phyloP scores from a whole-genome alignment of 805 yeast species.

The Starmerella geochares region DNA sequence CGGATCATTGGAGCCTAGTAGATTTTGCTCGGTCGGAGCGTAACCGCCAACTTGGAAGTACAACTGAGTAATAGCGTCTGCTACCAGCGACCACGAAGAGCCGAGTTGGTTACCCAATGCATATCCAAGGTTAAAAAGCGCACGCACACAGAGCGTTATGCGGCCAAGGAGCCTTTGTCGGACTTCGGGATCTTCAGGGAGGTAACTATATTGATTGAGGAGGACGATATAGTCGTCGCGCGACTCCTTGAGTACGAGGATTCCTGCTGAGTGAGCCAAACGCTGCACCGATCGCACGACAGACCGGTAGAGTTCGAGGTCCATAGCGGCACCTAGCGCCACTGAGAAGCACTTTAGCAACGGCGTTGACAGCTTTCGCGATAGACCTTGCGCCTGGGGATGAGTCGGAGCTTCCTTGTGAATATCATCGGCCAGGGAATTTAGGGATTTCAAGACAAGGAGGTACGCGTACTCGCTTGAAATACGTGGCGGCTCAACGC shows the following conservation, averaged over 20 bases:
- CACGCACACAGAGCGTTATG: slow-evolving; percentile 67
- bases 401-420: slow-evolving; percentile 35
- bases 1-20: slow-evolving; percentile 21
- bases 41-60: slow-evolving; percentile 7
- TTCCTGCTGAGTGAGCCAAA: slow-evolving; percentile 71
- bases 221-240: slow-evolving; percentile 46
- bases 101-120: slow-evolving; percentile 71
- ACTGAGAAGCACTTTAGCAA: slow-evolving; percentile 40
- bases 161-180: slow-evolving; percentile 42
- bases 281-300: slow-evolving; percentile 67
- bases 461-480: slow-evolving; percentile 54
- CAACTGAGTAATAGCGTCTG: slow-evolving; percentile 28
- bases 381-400: slow-evolving; percentile 5
- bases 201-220: slow-evolving; percentile 24
- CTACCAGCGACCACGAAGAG: slow-evolving; percentile 52
- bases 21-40: background rate
- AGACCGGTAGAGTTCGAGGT: slow-evolving; percentile 56
- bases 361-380: slow-evolving; percentile 16
- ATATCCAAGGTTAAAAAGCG: slow-evolving; percentile 62
- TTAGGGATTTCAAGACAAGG: slow-evolving; percentile 46
- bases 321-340: slow-evolving; percentile 57
- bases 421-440: slow-evolving; percentile 57
- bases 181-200: slow-evolving; percentile 13
- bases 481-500: slow-evolving; percentile 59
- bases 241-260: slow-evolving; percentile 46